phyloP scores from a whole-genome alignment of 1,284 basidiomycete genomes.

The Cystobasidiaceae sp. region DNA sequence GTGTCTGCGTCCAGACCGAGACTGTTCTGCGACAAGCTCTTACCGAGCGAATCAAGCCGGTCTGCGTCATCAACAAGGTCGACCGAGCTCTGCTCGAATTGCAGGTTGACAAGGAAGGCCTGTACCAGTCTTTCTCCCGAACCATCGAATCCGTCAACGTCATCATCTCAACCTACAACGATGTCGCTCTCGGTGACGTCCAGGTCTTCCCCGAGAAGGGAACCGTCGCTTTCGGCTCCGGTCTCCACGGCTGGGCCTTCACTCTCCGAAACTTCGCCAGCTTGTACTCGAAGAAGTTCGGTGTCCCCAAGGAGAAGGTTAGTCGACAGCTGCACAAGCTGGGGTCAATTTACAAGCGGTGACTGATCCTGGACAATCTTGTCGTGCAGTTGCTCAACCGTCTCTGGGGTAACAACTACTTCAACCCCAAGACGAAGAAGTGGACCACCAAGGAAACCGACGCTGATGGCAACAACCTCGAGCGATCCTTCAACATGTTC shows the following conservation, averaged over 20 bases:
- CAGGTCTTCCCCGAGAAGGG: conserved; percentile 99
- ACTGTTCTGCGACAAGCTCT: conserved; percentile 97
- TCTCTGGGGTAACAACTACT: conserved; percentile 99
- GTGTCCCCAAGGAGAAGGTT: conserved; percentile 98
- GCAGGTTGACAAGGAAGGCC: conserved; percentile 93
- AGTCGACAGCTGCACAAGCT: conserved; percentile 86
- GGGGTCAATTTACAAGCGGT: no score
- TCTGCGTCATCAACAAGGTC: conserved; percentile 99
- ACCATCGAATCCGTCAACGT: conserved; percentile 99
- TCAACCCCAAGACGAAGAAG: conserved; percentile 96
- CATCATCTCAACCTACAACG: conserved; percentile 97
- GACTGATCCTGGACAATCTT: background rate
- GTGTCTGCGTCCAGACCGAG: conserved; percentile 99
- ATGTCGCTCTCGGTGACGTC: conserved; percentile 89
- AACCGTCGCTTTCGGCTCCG: conserved; percentile 97
- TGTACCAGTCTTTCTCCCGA: conserved; percentile 96
- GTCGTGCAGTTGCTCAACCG: conserved; percentile 61
- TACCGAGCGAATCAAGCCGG: conserved; percentile 98
- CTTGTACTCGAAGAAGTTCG: conserved; percentile 98
- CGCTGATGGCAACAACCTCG: conserved; percentile 80
- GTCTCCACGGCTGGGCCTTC: conserved; percentile 99
- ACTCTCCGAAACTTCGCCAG: conserved; percentile 94
- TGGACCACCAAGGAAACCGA: conserved; percentile 79
- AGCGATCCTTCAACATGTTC: conserved; percentile 60
- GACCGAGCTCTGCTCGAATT: conserved; percentile 99